phyloP scores from a whole-genome alignment of 768 basidiomycete species.

The Crassisporium funariophilum region DNA sequence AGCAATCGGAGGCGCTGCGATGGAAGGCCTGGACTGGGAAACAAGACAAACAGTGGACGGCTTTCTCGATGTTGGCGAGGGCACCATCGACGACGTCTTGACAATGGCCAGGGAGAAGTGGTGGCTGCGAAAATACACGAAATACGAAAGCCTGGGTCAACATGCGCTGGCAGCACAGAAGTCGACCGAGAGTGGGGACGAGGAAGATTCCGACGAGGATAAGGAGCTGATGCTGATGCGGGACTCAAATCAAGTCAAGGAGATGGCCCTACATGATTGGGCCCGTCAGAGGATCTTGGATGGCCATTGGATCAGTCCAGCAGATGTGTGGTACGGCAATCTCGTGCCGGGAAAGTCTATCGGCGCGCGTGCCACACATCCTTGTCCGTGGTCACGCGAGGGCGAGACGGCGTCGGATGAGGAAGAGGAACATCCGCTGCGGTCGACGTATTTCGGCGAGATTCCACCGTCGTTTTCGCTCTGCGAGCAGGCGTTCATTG shows the following conservation, averaged over 20 bases:
- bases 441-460: constrained; percentile 47
- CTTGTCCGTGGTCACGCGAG: constrained; percentile 64
- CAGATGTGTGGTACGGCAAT: constrained; percentile 64
- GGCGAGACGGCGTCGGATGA: constrained; percentile 28
- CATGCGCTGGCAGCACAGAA: constrained; percentile 67
- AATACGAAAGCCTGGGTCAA: constrained; percentile 63
- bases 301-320: constrained; percentile 76
- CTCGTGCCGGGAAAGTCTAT: constrained; percentile 38
- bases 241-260: constrained; percentile 45
- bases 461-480: constrained; percentile 63
- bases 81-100: constrained; percentile 63
- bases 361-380: constrained; percentile 46
- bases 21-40: constrained; percentile 59
- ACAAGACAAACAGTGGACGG: constrained; percentile 65
- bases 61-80: constrained; percentile 77
- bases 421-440: constrained; percentile 48
- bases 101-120: constrained; percentile 65
- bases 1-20: constrained; percentile 51
- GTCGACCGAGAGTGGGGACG: constrained; percentile 38
- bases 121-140: constrained; percentile 69
- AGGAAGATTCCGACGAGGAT: constrained; percentile 49
- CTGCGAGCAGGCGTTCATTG: constrained; percentile 64
- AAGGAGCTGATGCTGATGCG: constrained; percentile 41
- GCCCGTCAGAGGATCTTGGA: constrained; percentile 71
- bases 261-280: constrained; percentile 72